phyloP scores from a whole-genome alignment of 371 early-diverging fungal genomes.

The Dinochytrium kinnereticum region DNA sequence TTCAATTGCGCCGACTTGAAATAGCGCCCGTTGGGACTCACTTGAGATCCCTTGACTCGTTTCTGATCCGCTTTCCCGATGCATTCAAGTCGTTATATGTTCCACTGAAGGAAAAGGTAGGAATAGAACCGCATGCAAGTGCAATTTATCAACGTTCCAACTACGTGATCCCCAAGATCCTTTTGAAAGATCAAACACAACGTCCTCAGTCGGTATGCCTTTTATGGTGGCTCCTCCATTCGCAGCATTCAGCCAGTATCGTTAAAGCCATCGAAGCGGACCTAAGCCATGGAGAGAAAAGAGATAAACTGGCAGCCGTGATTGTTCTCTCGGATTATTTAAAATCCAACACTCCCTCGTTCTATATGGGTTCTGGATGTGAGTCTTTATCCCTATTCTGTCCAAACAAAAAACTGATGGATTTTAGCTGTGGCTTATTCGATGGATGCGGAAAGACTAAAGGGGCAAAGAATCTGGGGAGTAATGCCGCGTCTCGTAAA shows the following conservation, averaged over 20 bases:
- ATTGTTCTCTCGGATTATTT: background rate
- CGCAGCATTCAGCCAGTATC: background rate
- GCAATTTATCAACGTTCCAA: background rate
- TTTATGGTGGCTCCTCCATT: background rate
- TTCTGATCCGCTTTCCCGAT: background rate
- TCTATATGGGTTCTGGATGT: background rate
- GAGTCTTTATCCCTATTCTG: too few relatives aligned
- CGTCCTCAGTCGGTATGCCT: background rate
- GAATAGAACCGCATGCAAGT: too few relatives aligned
- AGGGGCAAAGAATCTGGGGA: background rate
- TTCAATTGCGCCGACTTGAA: too few relatives aligned
- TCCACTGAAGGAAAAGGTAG: background rate
- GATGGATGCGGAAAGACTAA: too few relatives aligned
- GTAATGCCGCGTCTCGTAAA: background rate
- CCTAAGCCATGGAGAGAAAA: background rate
- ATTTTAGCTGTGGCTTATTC: too few relatives aligned
- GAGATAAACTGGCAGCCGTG: constrained; percentile 6
- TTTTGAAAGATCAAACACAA: constrained; percentile 1
- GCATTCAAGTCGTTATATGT: background rate
- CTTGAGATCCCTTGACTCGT: background rate
- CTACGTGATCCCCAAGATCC: background rate
- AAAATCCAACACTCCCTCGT: background rate
- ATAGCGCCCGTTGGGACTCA: background rate
- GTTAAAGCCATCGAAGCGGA: background rate
- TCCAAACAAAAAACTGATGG: too few relatives aligned